Evolutionary conservation across 768 basidiomycete species (phyloP).

Genomic region (Pleurotus cornucopiae): DNA sequence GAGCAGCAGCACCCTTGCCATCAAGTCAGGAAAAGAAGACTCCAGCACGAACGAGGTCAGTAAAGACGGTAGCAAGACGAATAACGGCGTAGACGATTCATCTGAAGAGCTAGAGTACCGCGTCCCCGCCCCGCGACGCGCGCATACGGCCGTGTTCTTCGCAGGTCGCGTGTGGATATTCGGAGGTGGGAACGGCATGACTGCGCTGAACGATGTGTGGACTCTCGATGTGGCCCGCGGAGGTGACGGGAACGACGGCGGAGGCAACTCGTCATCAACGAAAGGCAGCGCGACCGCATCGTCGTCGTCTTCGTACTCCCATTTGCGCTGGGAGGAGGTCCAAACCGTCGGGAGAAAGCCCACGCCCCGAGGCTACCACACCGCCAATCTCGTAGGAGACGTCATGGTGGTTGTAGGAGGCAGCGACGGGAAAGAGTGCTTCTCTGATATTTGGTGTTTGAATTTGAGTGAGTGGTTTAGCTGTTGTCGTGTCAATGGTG

Average conservation of each 20-base stretch:
- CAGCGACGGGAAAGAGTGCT: constrained; percentile 85
- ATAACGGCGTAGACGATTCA: neutral
- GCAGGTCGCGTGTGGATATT: constrained; percentile 76
- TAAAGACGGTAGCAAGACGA: constrained; percentile 15
- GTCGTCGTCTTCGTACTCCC: constrained; percentile 11
- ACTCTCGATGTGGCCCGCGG: constrained; percentile 59
- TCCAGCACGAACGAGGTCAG: constrained; percentile 8
- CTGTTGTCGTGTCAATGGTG: neutral
- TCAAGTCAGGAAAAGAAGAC: neutral
- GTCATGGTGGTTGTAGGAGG: constrained; percentile 90
- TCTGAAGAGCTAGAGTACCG: constrained; percentile 11
- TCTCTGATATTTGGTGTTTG: constrained; percentile 84
- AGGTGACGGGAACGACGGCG: constrained; percentile 11
- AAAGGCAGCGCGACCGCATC: constrained; percentile 1
- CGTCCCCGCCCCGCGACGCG: constrained; percentile 68
- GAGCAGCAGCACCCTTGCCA: neutral
- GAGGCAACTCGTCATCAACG: neutral
- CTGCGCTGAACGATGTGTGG: constrained; percentile 91
- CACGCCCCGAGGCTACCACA: constrained; percentile 80
- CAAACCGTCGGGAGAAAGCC: constrained; percentile 55
- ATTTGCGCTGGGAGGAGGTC: constrained; percentile 57
- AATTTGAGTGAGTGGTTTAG: constrained; percentile 63
- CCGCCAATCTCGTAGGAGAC: constrained; percentile 80
- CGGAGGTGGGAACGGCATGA: constrained; percentile 90
- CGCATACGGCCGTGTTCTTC: constrained; percentile 82